Base-by-base conservation (phyloP, 306 rosid genomes). In the Pyrus pyrifolia region DNA sequence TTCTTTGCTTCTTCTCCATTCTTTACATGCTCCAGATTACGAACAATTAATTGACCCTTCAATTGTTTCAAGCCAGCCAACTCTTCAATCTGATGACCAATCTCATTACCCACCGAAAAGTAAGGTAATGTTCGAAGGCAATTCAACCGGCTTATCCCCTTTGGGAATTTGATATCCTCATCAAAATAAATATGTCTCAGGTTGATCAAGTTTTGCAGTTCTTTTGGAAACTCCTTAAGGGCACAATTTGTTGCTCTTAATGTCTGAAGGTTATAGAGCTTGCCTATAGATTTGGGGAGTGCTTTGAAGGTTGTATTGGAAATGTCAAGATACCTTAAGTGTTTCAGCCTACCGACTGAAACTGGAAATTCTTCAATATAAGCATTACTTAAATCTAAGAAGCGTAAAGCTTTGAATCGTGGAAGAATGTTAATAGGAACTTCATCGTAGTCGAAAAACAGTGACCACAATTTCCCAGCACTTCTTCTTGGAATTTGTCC, bases 161-260 rank as follows among this genome's bases (percentile, higher is more conserved):
- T 2, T 15, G 55, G 55, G 1, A 49, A 49, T 15, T 49, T 49
- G 1, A 0, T 49, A 15, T 0, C 0, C 21, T 1, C 0, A 49
- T 15, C 55, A 49, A 49, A 49, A 49, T 15, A 15, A 49, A 15
- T 49, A 49, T 49, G 55, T 0, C 55, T 49, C 0, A 49, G 3
- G 55, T 49, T 49, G 55, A 49, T 49, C 55, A 49, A 49, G 55
- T 2, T 49, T 49, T 1, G 3, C 3, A 49, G 0, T 5, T 49
- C 21, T 49, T 49, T 49, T 5, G 55, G 55, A 49, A 15, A 49
- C 55, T 49, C 55, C 0, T 15, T 0, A 49, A 49, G 3, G 19
- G 19, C 7, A 49, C 53, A 46, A 14, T 49, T 15, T 0, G 6
- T 1, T 49, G 55, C 55, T 49, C 8, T 49, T 49, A 49, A 15